Evolutionary conservation across 225 moss, liverwort and hornwort genomes (phyloP), one percentile per base, ranked within the genome.

Genomic region (Sphagnum contortum): DNA sequence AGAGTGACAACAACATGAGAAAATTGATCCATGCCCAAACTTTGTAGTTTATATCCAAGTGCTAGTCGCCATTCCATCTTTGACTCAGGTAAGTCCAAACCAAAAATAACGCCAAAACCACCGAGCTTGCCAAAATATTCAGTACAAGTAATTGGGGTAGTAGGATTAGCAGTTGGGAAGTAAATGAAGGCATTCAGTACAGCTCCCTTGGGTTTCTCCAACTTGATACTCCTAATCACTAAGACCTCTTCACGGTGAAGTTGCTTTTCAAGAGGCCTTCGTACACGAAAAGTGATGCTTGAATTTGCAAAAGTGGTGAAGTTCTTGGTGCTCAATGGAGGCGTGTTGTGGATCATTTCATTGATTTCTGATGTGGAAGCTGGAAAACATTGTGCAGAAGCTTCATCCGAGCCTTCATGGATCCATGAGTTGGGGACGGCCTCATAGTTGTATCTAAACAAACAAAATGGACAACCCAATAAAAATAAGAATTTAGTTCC

Each of bases 1-100:
- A 80, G 29, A 11, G 83, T 77, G 47, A 83, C 10, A 5, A 83
- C 72, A 11, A 83, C 3, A 60, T 70, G 76, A 2, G 64, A 44
- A 1, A 77, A 14, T 29, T 44, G n/a, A 2, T 4, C 52, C 4
- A 52, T 53, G 0, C 51, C 68, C 6, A 74, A 50, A 12, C 48
- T 64, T 44, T 12, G 6, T 10, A 79, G 67, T 47, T 65, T 74
- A 5, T 61, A 7, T 1, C 71, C 78, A 0, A 79, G 0, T 49
- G 78, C 68, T 3, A 54, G 61, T 8, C 78, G 45, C 74, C 71
- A 79, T 46, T 63, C 48, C 3, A 71, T 68, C 50, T 10, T 53
- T 4, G 78, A 71, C 56, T 59, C 65, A 45, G 3, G 11, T 0
- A 0, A 6, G 2, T 68, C 44, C 51, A 61, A 68, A 0, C 74